Conservation (phyloP, 139 green algal species). For the Coelastrella sp. region DNA sequence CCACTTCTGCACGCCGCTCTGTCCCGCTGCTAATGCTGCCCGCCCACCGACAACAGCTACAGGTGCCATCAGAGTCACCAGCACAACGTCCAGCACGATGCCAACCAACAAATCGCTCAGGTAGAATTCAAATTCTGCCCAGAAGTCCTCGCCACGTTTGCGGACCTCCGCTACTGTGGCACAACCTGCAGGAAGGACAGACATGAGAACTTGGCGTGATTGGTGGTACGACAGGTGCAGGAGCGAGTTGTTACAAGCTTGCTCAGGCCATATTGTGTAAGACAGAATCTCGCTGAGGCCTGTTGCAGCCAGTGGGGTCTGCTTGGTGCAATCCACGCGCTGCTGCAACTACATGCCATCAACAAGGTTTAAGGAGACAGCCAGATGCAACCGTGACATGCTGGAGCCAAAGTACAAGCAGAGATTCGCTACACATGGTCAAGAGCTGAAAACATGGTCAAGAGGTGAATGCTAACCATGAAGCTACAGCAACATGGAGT, state of each 20-base stretch:
- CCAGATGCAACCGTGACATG: no score
- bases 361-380: no score
- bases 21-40: background rate
- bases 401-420: no score
- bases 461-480: no score
- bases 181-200: constrained; percentile 72
- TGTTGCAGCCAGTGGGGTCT: no score
- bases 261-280: no score
- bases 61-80: constrained; percentile 94
- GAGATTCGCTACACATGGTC: no score
- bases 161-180: constrained; percentile 95
- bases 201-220: background rate
- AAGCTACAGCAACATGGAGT: no score
- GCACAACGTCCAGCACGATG: constrained; percentile 90
- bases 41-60: constrained; percentile 75
- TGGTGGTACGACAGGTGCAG: background rate
- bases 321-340: no score
- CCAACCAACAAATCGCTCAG: constrained; percentile 93
- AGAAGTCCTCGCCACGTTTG: constrained; percentile 97
- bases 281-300: no score
- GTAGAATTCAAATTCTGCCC: constrained; percentile 98
- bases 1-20: constrained; percentile 40
- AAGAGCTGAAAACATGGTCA: no score
- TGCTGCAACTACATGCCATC: no score
- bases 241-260: background rate